These are phyloP conservation scores for Mycena alexandri DNA, from an alignment of 768 basidiomycete genomes.

Conservation along the genomic window DNA sequence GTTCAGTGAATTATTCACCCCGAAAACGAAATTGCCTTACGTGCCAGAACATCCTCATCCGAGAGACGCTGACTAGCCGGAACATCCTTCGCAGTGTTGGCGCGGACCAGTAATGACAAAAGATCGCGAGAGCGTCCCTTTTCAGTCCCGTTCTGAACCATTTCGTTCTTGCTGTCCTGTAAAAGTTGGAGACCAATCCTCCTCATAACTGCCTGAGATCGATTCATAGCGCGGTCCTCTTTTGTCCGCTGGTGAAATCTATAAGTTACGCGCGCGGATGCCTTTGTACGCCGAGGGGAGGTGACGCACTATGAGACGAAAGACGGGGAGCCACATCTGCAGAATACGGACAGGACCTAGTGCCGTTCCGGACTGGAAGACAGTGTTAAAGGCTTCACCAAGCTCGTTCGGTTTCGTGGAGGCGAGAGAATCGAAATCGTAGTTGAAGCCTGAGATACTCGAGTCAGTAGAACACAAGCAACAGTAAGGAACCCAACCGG, in stretches of 20 bases:
- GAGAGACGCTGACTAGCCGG: slow-evolving; percentile 66
- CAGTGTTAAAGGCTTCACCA: slow-evolving; percentile 55
- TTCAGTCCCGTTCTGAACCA: slow-evolving; percentile 47
- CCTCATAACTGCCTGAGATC: slow-evolving; percentile 56
- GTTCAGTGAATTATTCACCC: not conserved
- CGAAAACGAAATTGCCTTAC: slow-evolving; percentile 47
- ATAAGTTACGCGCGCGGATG: not conserved
- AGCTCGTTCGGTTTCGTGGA: slow-evolving; percentile 53
- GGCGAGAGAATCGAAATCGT: slow-evolving; percentile 31
- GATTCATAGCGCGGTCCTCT: slow-evolving; percentile 43
- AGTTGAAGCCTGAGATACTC: slow-evolving; percentile 33
- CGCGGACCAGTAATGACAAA: slow-evolving; percentile 69
- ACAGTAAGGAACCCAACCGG: slow-evolving; percentile 61
- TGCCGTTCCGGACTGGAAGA: slow-evolving; percentile 54
- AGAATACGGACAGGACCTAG: slow-evolving; percentile 45
- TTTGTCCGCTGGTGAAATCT: slow-evolving; percentile 45
- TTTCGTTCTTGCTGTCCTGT: slow-evolving; percentile 59
- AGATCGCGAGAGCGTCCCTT: slow-evolving; percentile 62
- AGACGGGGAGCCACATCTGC: slow-evolving; percentile 44
- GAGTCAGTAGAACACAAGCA: slow-evolving; percentile 46
- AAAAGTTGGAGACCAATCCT: slow-evolving; percentile 65
- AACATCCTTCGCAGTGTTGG: slow-evolving; percentile 73
- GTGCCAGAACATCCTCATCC: slow-evolving; percentile 71
- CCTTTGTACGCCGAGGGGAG: not conserved
- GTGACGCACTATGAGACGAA: slow-evolving; percentile 48